These are phyloP conservation scores for Brassica hybrid DNA, from an alignment of 441 rosid genomes.

Conservation along the genomic window DNA sequence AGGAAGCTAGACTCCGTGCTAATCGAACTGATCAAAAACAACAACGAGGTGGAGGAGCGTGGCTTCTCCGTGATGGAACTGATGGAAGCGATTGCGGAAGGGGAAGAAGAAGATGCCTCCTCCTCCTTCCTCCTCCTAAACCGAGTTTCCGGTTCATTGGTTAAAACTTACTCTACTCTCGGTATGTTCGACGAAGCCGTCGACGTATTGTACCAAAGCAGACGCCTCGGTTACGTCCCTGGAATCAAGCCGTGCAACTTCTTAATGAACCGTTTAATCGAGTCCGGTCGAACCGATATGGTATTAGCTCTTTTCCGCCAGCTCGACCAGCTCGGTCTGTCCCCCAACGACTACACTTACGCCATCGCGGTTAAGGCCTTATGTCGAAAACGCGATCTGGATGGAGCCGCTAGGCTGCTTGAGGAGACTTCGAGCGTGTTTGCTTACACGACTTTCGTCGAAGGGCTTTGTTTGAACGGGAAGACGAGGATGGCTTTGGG, in stretches of 20 bases:
- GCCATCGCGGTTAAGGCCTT: constrained; percentile 65
- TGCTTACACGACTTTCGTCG: constrained; percentile 61
- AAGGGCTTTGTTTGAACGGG: constrained; percentile 63
- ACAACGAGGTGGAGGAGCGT: not conserved
- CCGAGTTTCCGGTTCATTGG: constrained; percentile 51
- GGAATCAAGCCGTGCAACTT: constrained; percentile 62
- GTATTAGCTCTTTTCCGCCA: constrained; percentile 52
- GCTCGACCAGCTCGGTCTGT: constrained; percentile 57
- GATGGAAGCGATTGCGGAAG: constrained; percentile 41
- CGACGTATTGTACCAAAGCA: constrained; percentile 52
- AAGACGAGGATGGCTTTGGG: constrained; percentile 51
- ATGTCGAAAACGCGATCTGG: constrained; percentile 59
- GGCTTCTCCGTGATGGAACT: constrained; percentile 51
- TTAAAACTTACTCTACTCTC: constrained; percentile 58
- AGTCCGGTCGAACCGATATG: constrained; percentile 47
- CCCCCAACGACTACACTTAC: constrained; percentile 60
- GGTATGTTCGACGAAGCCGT: constrained; percentile 69
- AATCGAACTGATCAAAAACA: constrained; percentile 44
- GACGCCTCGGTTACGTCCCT: constrained; percentile 47
- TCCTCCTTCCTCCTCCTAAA: constrained; percentile 21
- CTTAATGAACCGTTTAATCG: constrained; percentile 64
- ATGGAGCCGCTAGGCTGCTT: constrained; percentile 50
- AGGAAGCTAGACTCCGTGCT: constrained; percentile 53
- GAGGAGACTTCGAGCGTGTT: constrained; percentile 45
- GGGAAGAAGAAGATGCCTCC: constrained; percentile 29